These are phyloP conservation scores for Brasenia schreberi DNA, from an alignment of 164 flowering plant genomes.

Conservation along the genomic window DNA sequence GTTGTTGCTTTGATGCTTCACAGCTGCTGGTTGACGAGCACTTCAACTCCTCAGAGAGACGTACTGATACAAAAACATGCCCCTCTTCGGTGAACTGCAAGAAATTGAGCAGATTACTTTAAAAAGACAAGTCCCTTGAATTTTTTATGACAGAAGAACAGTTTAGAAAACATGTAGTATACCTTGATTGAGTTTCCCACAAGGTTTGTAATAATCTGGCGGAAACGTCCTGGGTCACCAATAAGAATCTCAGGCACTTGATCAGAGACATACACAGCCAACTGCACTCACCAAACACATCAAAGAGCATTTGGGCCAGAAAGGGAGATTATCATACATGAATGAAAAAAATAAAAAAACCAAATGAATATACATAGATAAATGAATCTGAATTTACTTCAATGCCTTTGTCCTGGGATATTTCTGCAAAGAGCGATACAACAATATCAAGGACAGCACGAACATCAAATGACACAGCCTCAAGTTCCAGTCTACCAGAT, in stretches of 20 bases:
- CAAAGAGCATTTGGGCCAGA: background rate
- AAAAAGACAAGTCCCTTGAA: background rate
- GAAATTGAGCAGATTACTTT: too few species aligned
- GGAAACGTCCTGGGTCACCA: constrained; percentile 81
- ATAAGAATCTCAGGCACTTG: constrained; percentile 59
- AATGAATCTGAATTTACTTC: constrained; percentile 39
- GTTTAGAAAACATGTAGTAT: background rate
- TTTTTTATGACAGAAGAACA: background rate
- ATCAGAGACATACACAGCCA: constrained; percentile 76
- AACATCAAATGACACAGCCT: constrained; percentile 68
- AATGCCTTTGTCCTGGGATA: constrained; percentile 57
- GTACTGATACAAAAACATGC: constrained; percentile 79
- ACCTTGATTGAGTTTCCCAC: constrained; percentile 96
- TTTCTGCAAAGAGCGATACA: constrained; percentile 53
- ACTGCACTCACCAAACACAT: constrained; percentile 29
- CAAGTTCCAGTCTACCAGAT: constrained; percentile 89
- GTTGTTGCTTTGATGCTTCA: constrained; percentile 31
- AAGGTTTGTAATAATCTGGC: constrained; percentile 86
- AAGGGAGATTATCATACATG: background rate
- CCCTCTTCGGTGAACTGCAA: constrained; percentile 15
- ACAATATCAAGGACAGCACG: constrained; percentile 64
- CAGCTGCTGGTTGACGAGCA: constrained; percentile 17
- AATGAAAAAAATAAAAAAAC: background rate
- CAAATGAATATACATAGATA: background rate
- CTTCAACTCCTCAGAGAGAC: constrained; percentile 55